These are phyloP conservation scores for Boletus fagicola DNA, from an alignment of 768 basidiomycete genomes.

Conservation along the genomic window DNA sequence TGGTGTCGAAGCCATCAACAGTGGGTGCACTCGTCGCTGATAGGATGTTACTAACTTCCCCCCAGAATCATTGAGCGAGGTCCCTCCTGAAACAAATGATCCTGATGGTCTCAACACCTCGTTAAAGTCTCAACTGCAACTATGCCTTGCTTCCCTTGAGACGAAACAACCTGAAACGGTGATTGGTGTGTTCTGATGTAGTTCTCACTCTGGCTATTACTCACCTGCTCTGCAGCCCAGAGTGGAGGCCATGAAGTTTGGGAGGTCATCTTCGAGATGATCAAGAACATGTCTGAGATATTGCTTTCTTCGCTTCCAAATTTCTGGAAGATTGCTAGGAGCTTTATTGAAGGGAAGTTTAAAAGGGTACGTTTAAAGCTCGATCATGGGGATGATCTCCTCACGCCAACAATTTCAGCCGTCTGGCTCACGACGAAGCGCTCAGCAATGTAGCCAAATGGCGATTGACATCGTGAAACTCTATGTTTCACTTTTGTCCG, in stretches of 20 bases:
- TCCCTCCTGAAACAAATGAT: conserved; percentile 34
- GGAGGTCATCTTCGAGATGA: conserved; percentile 73
- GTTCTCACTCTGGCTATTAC: background rate
- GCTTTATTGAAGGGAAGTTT: conserved; percentile 91
- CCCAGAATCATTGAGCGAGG: conserved; percentile 49
- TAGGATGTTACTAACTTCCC: conserved; percentile 2
- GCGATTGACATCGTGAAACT: conserved; percentile 82
- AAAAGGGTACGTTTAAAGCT: conserved; percentile 58
- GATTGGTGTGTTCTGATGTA: conserved; percentile 45
- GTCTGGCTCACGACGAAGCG: conserved; percentile 66
- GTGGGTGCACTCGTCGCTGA: conserved; percentile 32
- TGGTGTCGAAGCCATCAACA: conserved; percentile 48
- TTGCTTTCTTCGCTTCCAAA: conserved; percentile 82
- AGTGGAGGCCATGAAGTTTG: conserved; percentile 75
- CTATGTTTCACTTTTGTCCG: conserved; percentile 80
- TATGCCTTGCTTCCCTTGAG: conserved; percentile 59
- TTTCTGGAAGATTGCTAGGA: conserved; percentile 91
- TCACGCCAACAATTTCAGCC: conserved; percentile 21
- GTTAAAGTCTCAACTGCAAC: conserved; percentile 57
- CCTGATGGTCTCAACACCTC: conserved; percentile 41
- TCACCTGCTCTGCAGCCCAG: conserved; percentile 46
- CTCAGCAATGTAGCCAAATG: conserved; percentile 83
- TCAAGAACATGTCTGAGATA: conserved; percentile 84
- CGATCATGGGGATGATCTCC: background rate
- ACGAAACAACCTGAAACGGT: conserved; percentile 58